Evolutionary conservation across 1,284 basidiomycete genomes (phyloP), one percentile per base, ranked within the genome.

Genomic region (Malassezia pachydermatis): DNA sequence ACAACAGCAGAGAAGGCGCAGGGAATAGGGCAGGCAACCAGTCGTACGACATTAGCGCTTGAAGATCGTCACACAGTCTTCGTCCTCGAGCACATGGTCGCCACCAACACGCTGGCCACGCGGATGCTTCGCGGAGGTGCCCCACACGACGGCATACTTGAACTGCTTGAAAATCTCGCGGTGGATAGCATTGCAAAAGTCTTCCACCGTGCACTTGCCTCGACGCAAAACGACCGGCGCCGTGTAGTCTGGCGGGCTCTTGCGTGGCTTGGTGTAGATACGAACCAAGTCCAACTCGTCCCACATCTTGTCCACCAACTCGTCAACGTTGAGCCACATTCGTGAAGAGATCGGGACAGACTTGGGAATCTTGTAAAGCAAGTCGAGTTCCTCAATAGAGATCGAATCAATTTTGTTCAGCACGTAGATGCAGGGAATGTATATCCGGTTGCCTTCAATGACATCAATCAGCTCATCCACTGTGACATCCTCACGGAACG

Each of bases 321-420:
- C 94, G 73, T 98, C 94, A 62, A 98, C 77, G 75, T 98, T 98
- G 64, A 95, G 78, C 92, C 92, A 98, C 69, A 88, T 82, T 56
- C 81, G 80, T 8, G 87, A 89, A 14, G 86, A 89, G 69, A 99
- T 80, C 4, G 94, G 94, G 5, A 96, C 92, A 51, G 86, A 88
- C 74, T 87, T 81, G 14, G 94, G 94, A 60, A 98, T 96, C 74
- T 75, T 78, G 72, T 75, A 90, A 74, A 99, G 76, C 44, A 98
- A 79, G 73, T 98, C 90, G 33, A 99, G 81, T 74, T 99, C 94
- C 75, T 99, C 89, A 72, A 98, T 96, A 51, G 88, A 92, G 67
- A 98, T 70, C 24, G 51, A 54, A 51, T 98, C 92, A 67, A 98
- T 98, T 84, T 95, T 76, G 72, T 72, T 63, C 36, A 65, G 50